Base-by-base conservation (phyloP, 441 rosid species). In the Erodium texanum region DNA sequence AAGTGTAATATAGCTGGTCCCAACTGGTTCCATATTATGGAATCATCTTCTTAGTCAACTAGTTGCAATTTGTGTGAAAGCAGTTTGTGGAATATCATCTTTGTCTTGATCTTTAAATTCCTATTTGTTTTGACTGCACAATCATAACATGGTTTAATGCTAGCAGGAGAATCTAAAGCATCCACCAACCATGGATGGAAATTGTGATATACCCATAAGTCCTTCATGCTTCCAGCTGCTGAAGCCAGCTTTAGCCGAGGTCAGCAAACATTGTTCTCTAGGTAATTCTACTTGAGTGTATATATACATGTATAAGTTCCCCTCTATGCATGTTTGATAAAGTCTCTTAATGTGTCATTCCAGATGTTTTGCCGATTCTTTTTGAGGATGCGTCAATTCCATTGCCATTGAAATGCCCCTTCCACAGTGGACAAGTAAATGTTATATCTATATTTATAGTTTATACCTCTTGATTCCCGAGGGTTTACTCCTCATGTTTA, bases 351-450 rank as follows among this genome's bases (percentile, higher is more conserved):
- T 22, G 24, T 75, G 65, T 16, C 20, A 64, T 70, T 59, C 68
- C 83, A 88, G 93, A 85, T 81, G 82, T 82, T 66, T 73, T 83
- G 71, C 90, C 93, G 24, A 69, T 84, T 48, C 70, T 82, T 61
- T 62, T 86, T 15, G 85, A 86, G 50, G 86, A 86, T 34, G 74
- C 75, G 68, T 65, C 90, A 12, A 76, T 75, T 73, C 82, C 92
- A 4, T 71, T 70, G 61, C 74, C 71, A 70, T 80, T 83, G 18
- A 79, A 82, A 63, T 63, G 74, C 74, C 23, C 73, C 23, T 70
- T 84, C 63, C 82, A 80, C 65, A 71, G 72, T 78, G 67, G 85
- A 34, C 68, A 75, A 20, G 92, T 85, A n/a, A 73, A 86, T 83
- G 66, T 67, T n/a, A 50, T 59, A 24, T 20, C 32, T 15, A 22